Conservation (phyloP, 179 eudicot genomes). For the Gypsophila paniculata region DNA sequence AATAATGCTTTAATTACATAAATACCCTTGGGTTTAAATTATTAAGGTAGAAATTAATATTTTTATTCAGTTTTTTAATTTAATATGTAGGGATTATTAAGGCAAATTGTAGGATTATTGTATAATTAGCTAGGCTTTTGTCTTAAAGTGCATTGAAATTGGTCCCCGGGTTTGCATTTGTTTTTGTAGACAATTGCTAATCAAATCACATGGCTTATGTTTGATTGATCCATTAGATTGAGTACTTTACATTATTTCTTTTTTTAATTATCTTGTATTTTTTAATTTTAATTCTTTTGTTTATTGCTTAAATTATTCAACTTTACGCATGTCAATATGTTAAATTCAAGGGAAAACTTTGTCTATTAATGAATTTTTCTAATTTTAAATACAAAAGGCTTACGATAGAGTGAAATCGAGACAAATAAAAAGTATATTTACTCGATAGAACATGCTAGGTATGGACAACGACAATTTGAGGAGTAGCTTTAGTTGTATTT, state of each 20-base stretch:
- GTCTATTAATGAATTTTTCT: constrained; percentile 18
- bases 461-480: constrained; percentile 32
- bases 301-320: constrained; percentile 11
- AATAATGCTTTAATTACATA: background rate
- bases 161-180: constrained; percentile 28
- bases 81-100: background rate
- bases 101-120: constrained; percentile 14
- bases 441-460: constrained; percentile 36
- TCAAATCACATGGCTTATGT: constrained; percentile 35
- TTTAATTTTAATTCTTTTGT: constrained; percentile 16
- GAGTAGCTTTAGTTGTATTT: constrained; percentile 26
- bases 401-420: constrained; percentile 25
- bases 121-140: constrained; percentile 18
- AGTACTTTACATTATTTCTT: constrained; percentile 20
- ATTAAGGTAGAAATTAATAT: background rate
- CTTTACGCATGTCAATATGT: constrained; percentile 15
- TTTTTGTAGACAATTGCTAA: constrained; percentile 32
- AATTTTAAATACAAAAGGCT: constrained; percentile 1
- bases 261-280: constrained; percentile 17
- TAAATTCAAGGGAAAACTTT: constrained; percentile 20
- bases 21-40: too few relatives aligned
- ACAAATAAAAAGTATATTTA: constrained; percentile 8
- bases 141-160: constrained; percentile 31
- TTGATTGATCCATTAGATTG: constrained; percentile 31
- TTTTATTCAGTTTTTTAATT: background rate